Evolutionary conservation across 2,329 filamentous ascomycete species (phyloP).

Genomic region (Aspergillus aculeatus): DNA sequence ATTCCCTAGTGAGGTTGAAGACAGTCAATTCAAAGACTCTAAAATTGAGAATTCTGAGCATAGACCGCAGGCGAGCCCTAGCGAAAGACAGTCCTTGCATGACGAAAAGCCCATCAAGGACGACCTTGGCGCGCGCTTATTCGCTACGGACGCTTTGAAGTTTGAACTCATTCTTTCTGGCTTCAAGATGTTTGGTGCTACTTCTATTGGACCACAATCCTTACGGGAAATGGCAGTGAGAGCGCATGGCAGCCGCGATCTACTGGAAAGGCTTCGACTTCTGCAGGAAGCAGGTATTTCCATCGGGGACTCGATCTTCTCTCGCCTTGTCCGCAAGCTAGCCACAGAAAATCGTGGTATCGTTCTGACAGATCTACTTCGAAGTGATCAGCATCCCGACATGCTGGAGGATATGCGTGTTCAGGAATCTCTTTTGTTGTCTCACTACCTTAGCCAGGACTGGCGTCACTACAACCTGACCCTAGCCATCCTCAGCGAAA

Average conservation of each 20-base stretch:
- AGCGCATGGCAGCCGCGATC: constrained; percentile 54
- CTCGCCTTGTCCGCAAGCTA: constrained; percentile 63
- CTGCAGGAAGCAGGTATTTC: constrained; percentile 63
- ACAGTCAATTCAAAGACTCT: not conserved
- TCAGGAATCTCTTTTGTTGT: constrained; percentile 55
- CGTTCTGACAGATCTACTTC: constrained; percentile 52
- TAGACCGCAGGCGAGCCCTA: not conserved
- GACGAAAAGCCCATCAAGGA: constrained; percentile 60
- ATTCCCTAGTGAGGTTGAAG: constrained; percentile 13
- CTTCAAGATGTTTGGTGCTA: constrained; percentile 68
- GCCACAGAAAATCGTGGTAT: constrained; percentile 56
- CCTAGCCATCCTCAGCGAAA: constrained; percentile 52
- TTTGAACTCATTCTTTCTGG: constrained; percentile 70
- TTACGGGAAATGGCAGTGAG: constrained; percentile 74
- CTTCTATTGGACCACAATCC: constrained; percentile 70
- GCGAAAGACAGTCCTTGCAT: constrained; percentile 6
- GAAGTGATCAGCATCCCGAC: constrained; percentile 65
- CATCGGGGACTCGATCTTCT: constrained; percentile 63
- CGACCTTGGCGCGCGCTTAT: constrained; percentile 72
- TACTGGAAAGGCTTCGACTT: constrained; percentile 60
- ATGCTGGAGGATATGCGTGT: constrained; percentile 56
- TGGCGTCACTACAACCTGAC: constrained; percentile 56
- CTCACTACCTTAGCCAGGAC: constrained; percentile 53
- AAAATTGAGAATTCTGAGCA: constrained; percentile 12
- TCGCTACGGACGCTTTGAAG: constrained; percentile 73